These are phyloP conservation scores for Globisporangium apiculatum DNA, from an alignment of 352 stramenopile genomes.

Conservation along the genomic window DNA sequence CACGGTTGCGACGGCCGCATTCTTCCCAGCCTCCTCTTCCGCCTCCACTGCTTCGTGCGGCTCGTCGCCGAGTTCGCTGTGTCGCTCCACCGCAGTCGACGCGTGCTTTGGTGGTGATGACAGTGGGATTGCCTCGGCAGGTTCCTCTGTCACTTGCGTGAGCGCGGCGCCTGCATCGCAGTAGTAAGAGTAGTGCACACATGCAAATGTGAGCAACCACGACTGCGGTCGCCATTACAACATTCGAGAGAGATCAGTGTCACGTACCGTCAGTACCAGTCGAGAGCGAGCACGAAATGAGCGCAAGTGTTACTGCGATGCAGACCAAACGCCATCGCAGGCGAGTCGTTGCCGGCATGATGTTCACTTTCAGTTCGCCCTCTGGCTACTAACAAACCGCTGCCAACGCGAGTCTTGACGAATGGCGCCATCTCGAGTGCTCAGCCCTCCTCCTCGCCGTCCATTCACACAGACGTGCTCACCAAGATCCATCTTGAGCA, in stretches of 20 bases:
- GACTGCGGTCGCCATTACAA: too few relatives aligned
- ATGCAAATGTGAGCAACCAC: not conserved
- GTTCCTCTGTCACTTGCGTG: conserved; percentile 1
- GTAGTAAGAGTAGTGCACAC: not conserved
- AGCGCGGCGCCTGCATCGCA: not conserved
- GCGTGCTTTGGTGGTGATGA: not conserved
- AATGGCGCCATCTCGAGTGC: not conserved
- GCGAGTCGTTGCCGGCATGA: not conserved
- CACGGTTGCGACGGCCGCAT: conserved; percentile 35
- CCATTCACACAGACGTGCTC: too few relatives aligned
- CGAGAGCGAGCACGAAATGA: conserved; percentile 1
- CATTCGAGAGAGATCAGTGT: too few relatives aligned
- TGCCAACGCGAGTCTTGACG: not conserved
- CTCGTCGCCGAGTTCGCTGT: not conserved
- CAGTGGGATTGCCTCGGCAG: not conserved
- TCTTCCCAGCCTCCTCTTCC: conserved; percentile 13
- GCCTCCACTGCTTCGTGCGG: conserved; percentile 8
- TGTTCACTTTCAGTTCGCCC: not conserved
- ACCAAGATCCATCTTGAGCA: too few relatives aligned
- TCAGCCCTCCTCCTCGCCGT: too few relatives aligned
- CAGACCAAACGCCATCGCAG: conserved; percentile 1
- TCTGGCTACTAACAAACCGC: not conserved
- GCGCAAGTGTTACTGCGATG: conserved; percentile 6
- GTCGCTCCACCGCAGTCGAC: not conserved
- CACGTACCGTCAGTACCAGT: not conserved